Conservation (phyloP, 179 eudicot genomes). For the Actinidia chinensis region DNA sequence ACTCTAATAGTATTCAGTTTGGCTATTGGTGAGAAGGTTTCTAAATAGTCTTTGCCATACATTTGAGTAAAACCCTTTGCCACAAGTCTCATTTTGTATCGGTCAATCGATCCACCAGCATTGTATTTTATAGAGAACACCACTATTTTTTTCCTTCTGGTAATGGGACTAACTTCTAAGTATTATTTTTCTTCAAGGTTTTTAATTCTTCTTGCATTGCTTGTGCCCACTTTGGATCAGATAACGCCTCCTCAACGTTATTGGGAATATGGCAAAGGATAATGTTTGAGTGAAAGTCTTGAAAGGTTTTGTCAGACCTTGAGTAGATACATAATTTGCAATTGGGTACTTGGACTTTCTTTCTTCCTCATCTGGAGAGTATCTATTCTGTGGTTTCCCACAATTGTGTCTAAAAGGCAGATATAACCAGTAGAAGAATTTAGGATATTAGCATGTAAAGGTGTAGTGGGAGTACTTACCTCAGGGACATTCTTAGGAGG, state of each 20-base stretch:
- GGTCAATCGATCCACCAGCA: too few relatives aligned
- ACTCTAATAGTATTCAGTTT: too few relatives aligned
- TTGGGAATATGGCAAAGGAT: neutral
- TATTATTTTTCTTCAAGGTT: neutral
- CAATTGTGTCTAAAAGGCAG: neutral
- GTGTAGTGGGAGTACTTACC: too few relatives aligned
- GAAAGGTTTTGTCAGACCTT: neutral
- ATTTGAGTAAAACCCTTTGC: too few relatives aligned
- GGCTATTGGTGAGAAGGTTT: too few relatives aligned
- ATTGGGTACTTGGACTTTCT: slow-evolving; percentile 13
- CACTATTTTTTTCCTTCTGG: neutral
- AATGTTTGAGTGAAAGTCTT: neutral
- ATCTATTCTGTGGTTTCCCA: slow-evolving; percentile 9
- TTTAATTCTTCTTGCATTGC: neutral
- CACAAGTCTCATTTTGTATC: too few relatives aligned
- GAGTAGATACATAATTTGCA: slow-evolving; percentile 14
- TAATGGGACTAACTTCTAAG: slow-evolving; percentile 1
- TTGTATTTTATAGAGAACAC: too few relatives aligned
- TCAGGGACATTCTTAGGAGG: too few relatives aligned
- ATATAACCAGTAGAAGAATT: too few relatives aligned
- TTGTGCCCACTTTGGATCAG: neutral
- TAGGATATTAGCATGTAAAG: too few relatives aligned
- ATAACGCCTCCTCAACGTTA: neutral
- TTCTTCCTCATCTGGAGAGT: neutral
- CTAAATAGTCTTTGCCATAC: too few relatives aligned